Conservation (phyloP, 2,329 filamentous ascomycete genomes). For the Talaromyces albobiverticillius region DNA sequence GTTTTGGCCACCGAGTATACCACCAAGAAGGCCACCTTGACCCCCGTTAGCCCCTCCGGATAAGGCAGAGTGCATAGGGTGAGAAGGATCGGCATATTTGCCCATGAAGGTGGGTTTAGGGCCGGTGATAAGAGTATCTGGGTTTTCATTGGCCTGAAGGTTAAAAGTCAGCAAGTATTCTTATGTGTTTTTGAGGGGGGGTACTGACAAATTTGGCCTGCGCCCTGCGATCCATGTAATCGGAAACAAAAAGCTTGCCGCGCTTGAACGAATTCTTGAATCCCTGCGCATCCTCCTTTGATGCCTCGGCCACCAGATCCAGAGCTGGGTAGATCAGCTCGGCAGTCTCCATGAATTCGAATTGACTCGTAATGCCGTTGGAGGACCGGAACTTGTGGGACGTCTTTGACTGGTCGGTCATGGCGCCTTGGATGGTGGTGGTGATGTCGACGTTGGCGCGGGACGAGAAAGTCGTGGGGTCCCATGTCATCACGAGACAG, state of each 20-base stretch:
- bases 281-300: constrained; percentile 18
- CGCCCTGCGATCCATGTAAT: constrained; percentile 13
- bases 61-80: constrained; percentile 9
- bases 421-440: neutral
- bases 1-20: neutral
- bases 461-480: neutral
- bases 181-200: no score
- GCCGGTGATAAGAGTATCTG: constrained; percentile 4
- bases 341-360: constrained; percentile 43
- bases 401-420: neutral
- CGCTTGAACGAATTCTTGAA: constrained; percentile 6
- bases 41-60: neutral
- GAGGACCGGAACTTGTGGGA: constrained; percentile 30
- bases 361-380: constrained; percentile 35
- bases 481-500: constrained; percentile 53
- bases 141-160: constrained; percentile 3
- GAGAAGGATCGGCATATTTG: constrained; percentile 12
- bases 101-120: constrained; percentile 8
- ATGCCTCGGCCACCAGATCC: constrained; percentile 24
- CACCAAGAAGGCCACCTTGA: neutral
- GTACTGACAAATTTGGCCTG: constrained; percentile 11
- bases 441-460: neutral
- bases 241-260: constrained; percentile 7
- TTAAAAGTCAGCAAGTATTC: neutral
- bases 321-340: constrained; percentile 50